A percentile compares a stretch with the other conserved stretches of the same genome.
phyloP scores from a whole-genome alignment of 1,139 yeast species.

The Eremothecium sinecaudum region DNA sequence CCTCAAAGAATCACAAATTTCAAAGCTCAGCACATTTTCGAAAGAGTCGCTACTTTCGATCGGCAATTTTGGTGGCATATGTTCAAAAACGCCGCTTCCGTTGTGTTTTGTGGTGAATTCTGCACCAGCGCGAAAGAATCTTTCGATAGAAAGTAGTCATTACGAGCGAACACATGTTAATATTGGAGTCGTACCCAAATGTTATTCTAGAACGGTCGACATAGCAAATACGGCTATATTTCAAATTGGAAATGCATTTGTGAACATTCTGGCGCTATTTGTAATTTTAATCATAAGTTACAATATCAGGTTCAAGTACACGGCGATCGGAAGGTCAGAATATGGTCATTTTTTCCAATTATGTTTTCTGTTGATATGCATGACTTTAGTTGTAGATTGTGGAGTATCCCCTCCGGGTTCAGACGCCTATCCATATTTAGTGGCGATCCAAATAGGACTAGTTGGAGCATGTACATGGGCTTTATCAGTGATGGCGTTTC shows the following conservation, averaged over 20 bases:
- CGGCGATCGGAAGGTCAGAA: conserved; percentile 89
- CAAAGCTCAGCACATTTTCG: too few relatives aligned
- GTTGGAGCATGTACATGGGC: conserved; percentile 63
- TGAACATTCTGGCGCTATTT: conserved; percentile 65
- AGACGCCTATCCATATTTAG: conserved; percentile 66
- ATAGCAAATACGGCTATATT: conserved; percentile 86
- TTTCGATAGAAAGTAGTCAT: conserved; percentile 15
- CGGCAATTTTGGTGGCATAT: conserved; percentile 62
- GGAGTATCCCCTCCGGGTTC: conserved; percentile 90
- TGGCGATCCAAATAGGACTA: conserved; percentile 67
- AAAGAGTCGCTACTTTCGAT: conserved; percentile 35
- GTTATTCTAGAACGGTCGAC: conserved; percentile 80
- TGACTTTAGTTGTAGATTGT: conserved; percentile 73
- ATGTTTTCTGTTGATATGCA: conserved; percentile 47
- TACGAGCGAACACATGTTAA: conserved; percentile 21
- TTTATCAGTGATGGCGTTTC: conserved; percentile 60
- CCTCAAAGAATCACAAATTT: too few relatives aligned
- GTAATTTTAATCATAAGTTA: conserved; percentile 64
- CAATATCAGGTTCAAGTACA: conserved; percentile 72
- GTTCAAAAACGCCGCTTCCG: conserved; percentile 65
- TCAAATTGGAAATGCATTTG: conserved; percentile 81
- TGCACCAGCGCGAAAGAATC: conserved; percentile 18
- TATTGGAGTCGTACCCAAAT: conserved; percentile 58
- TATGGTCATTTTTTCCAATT: conserved; percentile 66
- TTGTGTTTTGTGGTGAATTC: conserved; percentile 42